These are phyloP conservation scores for Hericium rajendrae DNA, from an alignment of 768 basidiomycete species.

Conservation along the genomic window DNA sequence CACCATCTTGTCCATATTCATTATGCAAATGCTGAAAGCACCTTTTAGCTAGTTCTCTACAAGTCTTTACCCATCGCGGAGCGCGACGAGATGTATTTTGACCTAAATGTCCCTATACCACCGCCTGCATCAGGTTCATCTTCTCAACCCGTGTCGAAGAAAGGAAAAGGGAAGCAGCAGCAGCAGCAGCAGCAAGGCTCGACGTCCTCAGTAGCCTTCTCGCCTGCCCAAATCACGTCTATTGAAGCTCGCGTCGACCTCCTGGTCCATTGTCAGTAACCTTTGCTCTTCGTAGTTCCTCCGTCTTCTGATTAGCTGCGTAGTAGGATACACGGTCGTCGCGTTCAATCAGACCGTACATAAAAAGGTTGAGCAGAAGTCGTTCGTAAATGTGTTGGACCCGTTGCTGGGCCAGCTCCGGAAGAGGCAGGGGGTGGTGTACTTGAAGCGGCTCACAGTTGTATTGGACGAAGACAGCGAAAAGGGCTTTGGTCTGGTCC, in stretches of 20 bases:
- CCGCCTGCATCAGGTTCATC: constrained; percentile 19
- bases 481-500: constrained; percentile 74
- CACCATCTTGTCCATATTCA: too few relatives aligned
- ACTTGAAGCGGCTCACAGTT: constrained; percentile 72
- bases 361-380: constrained; percentile 63
- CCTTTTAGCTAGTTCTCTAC: too few relatives aligned
- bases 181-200: constrained; percentile 17
- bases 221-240: constrained; percentile 43
- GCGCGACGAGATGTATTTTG: constrained; percentile 44
- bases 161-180: constrained; percentile 48
- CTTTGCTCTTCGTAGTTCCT: not conserved
- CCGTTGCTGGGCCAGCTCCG: constrained; percentile 50
- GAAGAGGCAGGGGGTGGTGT: constrained; percentile 48
- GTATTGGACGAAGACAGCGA: constrained; percentile 77
- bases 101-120: constrained; percentile 54
- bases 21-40: too few relatives aligned
- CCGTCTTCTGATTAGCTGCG: not conserved
- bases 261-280: constrained; percentile 58
- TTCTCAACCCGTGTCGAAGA: constrained; percentile 31
- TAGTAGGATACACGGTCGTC: constrained; percentile 83
- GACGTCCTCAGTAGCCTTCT: constrained; percentile 27
- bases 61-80: too few relatives aligned
- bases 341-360: constrained; percentile 67
- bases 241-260: constrained; percentile 60
- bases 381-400: constrained; percentile 56